These are phyloP conservation scores for Verticillium isaacii DNA, from an alignment of 2,329 filamentous ascomycete genomes.

Conservation along the genomic window DNA sequence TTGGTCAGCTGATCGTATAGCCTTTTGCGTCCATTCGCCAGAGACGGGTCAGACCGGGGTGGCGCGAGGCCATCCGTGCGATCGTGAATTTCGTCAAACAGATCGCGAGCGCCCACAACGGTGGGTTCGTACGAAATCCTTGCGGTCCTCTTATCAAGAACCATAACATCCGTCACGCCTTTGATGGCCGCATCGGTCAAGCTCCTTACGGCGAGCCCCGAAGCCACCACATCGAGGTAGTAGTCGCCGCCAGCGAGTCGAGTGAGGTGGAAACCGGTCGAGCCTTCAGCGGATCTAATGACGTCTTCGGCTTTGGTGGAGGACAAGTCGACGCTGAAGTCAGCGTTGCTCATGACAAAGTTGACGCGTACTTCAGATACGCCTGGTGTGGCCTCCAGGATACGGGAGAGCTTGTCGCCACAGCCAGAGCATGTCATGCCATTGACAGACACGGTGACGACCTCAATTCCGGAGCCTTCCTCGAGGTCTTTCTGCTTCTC, in stretches of 20 bases:
- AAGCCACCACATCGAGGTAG: slow-evolving; percentile 21
- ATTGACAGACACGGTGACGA: slow-evolving; percentile 21
- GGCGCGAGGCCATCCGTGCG: slow-evolving; percentile 21
- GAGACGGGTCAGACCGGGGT: slow-evolving; percentile 23
- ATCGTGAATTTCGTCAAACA: slow-evolving; percentile 16
- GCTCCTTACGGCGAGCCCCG: slow-evolving; percentile 12
- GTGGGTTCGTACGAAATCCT: slow-evolving; percentile 29
- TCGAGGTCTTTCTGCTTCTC: slow-evolving; percentile 11
- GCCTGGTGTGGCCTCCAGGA: slow-evolving; percentile 19
- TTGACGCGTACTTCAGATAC: slow-evolving; percentile 28
- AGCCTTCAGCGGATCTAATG: slow-evolving; percentile 18
- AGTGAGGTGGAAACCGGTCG: slow-evolving; percentile 24
- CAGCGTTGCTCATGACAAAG: slow-evolving; percentile 31
- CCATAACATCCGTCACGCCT: slow-evolving; percentile 19
- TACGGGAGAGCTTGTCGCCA: slow-evolving; percentile 25
- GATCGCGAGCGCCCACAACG: slow-evolving; percentile 23
- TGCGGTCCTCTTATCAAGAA: slow-evolving; percentile 23
- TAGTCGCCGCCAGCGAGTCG: slow-evolving; percentile 19
- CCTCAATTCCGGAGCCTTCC: slow-evolving; percentile 21
- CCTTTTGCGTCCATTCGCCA: slow-evolving; percentile 22
- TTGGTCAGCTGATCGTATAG: slow-evolving; percentile 27
- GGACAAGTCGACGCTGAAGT: slow-evolving; percentile 22
- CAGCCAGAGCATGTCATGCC: slow-evolving; percentile 33
- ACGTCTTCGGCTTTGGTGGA: slow-evolving; percentile 20
- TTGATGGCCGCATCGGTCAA: slow-evolving; percentile 13